These are phyloP conservation scores for Fistulifera solaris DNA, from an alignment of 108 stramenopile species.

Conservation along the genomic window DNA sequence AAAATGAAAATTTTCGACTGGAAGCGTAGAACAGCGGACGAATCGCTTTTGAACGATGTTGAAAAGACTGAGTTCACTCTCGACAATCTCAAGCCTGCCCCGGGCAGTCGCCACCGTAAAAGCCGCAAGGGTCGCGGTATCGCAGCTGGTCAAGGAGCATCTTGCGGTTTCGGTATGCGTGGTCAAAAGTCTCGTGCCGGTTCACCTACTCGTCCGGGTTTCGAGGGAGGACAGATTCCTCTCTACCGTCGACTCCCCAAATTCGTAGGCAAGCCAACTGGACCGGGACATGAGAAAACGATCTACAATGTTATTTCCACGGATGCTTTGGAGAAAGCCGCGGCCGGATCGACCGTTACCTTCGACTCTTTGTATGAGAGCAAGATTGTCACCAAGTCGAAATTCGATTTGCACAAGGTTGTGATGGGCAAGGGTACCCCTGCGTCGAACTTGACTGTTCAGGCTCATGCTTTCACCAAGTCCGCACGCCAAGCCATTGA, in stretches of 20 bases:
- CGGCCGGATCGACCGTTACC: slow-evolving; percentile 69
- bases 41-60: slow-evolving; percentile 59
- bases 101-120: slow-evolving; percentile 67
- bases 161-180: slow-evolving; percentile 96
- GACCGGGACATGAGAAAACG: slow-evolving; percentile 90
- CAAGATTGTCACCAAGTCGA: slow-evolving; percentile 77
- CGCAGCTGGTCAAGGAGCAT: slow-evolving; percentile 93
- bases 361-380: slow-evolving; percentile 67
- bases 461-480: slow-evolving; percentile 95
- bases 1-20: slow-evolving; percentile 94
- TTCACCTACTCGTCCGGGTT: slow-evolving; percentile 81
- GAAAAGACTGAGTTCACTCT: slow-evolving; percentile 64
- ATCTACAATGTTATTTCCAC: slow-evolving; percentile 90
- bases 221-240: slow-evolving; percentile 96
- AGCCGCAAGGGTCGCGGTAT: slow-evolving; percentile 95
- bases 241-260: slow-evolving; percentile 94
- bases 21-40: slow-evolving; percentile 86
- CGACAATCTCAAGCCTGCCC: slow-evolving; percentile 68
- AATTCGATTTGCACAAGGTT: slow-evolving; percentile 84
- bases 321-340: slow-evolving; percentile 65
- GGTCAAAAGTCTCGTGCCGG: slow-evolving; percentile 93
- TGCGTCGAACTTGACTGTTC: slow-evolving; percentile 86
- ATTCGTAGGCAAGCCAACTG: slow-evolving; percentile 82
- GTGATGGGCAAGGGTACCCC: slow-evolving; percentile 58
- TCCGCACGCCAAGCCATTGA: slow-evolving; percentile 87